These are phyloP conservation scores for Sugiyamaella lignohabitans DNA, from an alignment of 805 yeast species.

Conservation along the genomic window DNA sequence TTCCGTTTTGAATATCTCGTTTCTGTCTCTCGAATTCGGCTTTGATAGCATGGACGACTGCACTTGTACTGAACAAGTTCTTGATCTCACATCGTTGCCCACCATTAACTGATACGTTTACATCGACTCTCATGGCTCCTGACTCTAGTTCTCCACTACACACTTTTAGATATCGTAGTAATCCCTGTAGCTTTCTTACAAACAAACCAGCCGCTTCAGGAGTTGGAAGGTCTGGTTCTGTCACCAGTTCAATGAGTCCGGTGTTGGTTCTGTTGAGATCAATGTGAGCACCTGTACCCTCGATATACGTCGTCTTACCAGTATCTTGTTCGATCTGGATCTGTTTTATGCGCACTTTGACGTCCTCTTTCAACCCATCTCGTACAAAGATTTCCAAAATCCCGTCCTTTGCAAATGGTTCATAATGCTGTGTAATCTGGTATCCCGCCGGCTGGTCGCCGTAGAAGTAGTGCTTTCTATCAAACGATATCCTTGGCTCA, in stretches of 20 bases:
- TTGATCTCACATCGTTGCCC: conserved; percentile 81
- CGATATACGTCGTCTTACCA: conserved; percentile 63
- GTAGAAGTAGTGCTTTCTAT: conserved; percentile 92
- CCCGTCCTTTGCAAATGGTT: conserved; percentile 74
- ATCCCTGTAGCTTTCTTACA: conserved; percentile 69
- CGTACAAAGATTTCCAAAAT: conserved; percentile 40
- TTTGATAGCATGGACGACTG: conserved; percentile 68
- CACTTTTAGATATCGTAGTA: conserved; percentile 60
- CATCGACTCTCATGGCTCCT: conserved; percentile 94
- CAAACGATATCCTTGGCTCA: conserved; percentile 58
- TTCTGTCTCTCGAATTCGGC: conserved; percentile 70
- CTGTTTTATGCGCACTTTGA: conserved; percentile 61
- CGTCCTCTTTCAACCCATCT: conserved; percentile 46
- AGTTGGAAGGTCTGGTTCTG: conserved; percentile 74
- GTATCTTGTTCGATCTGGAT: conserved; percentile 94
- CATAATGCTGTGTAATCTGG: conserved; percentile 85
- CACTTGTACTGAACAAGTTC: conserved; percentile 77
- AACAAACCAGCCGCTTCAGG: conserved; percentile 68
- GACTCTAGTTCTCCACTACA: conserved; percentile 89
- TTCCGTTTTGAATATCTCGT: conserved; percentile 37
- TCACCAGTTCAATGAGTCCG: conserved; percentile 86
- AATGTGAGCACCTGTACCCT: conserved; percentile 39
- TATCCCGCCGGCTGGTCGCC: conserved; percentile 96
- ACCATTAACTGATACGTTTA: conserved; percentile 69
- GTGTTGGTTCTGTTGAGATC: conserved; percentile 82